Evolutionary conservation across 2,329 filamentous ascomycete species (phyloP), one percentile per base, ranked within the genome.

Genomic region (Aspergillus viridinutans): DNA sequence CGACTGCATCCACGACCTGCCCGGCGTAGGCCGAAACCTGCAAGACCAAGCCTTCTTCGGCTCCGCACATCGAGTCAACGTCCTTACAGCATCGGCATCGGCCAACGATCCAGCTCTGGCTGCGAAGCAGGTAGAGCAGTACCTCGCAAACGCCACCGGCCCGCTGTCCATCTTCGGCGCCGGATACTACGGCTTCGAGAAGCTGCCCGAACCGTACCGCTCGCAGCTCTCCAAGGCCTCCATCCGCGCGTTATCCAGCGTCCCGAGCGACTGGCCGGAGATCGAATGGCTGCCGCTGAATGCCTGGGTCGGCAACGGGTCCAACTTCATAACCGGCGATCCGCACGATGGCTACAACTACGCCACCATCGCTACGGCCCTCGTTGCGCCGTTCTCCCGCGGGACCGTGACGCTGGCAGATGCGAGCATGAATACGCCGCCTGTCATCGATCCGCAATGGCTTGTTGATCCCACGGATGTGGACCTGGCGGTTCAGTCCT

Each of bases 401-500:
- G 61, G 61, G 14, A 55, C 29, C 8, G 54, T 64, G 48, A 57
- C 56, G 8, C 50, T 64, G 10, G 58, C 56, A 21, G 55, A 55
- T 6, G 48, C 60, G 12, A 54, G 56, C 32, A 64, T 64, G 61
- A 54, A 60, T 38, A 61, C 58, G 8, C 56, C 54, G 5, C 61
- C 58, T 17, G 29, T 57, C 23, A 55, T 64, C 14, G 58, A 62
- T 20, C 61, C 60, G 9, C 60, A 61, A 17, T 64, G 57, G 54
- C 42, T 59, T 12, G 40, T 49, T 6, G 52, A 62, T 47, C 26
- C 60, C 2, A 61, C 50, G 21, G 80, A 83, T 49, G 58, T 69
- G 23, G 76, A 80, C 9, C 64, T 81, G 1, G 76, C 72, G 8
- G 60, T 82, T 7, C 70, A 72, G 0, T 67, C 67, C 0, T 75